These are phyloP conservation scores for Mycena belliarum DNA, from an alignment of 768 basidiomycete genomes.

Conservation along the genomic window DNA sequence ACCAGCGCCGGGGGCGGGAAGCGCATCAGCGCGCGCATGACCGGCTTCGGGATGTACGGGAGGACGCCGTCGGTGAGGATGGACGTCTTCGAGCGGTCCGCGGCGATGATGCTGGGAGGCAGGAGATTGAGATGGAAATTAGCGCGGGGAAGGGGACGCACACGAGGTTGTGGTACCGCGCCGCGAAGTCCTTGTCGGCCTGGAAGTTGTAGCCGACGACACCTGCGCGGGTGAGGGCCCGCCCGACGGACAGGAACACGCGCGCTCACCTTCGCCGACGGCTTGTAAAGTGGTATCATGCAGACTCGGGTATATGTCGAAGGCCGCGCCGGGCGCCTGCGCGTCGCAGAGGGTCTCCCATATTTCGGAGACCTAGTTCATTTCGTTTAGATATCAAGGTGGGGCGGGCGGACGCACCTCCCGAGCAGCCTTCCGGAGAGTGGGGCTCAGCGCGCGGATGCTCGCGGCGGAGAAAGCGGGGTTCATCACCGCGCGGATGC, in stretches of 20 bases:
- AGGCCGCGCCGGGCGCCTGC: constrained; percentile 11
- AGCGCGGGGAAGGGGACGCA: background rate
- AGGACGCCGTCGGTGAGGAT: constrained; percentile 17
- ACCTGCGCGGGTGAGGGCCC: background rate
- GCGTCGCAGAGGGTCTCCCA: constrained; percentile 14
- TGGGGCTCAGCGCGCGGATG: constrained; percentile 16
- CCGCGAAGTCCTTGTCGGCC: constrained; percentile 20
- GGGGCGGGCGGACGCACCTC: background rate
- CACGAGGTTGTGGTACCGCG: constrained; percentile 19
- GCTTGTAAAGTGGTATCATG: constrained; percentile 19
- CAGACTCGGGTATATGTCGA: constrained; percentile 19
- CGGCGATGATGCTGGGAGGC: constrained; percentile 16
- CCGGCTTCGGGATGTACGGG: constrained; percentile 16
- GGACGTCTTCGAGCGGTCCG: constrained; percentile 18
- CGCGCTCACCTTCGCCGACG: constrained; percentile 16
- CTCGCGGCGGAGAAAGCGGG: constrained; percentile 19
- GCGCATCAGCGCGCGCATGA: constrained; percentile 1
- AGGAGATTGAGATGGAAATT: too few relatives aligned
- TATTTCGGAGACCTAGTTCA: constrained; percentile 13
- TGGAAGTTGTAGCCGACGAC: constrained; percentile 22
- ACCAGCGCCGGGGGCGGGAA: constrained; percentile 17
- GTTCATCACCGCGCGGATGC: constrained; percentile 20
- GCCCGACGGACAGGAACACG: background rate
- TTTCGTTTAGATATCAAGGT: background rate
- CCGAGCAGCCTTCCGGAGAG: constrained; percentile 13